Evolutionary conservation across 2,329 filamentous ascomycete genomes (phyloP).

Genomic region (Clarireedia monteithiana): DNA sequence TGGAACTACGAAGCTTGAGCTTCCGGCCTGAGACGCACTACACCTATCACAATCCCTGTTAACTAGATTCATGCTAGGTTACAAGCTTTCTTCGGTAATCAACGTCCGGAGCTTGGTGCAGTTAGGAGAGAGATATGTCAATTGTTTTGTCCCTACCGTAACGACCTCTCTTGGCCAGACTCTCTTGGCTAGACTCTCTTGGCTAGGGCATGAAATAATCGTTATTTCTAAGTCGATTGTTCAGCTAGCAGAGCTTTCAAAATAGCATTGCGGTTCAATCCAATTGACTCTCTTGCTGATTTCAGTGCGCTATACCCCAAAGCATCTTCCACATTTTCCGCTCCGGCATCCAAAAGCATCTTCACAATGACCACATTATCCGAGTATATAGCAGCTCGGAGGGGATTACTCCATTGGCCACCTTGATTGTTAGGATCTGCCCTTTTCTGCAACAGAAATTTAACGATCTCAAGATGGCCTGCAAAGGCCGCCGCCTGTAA

Average conservation of each 20-base stretch:
- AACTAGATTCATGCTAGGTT: too few relatives aligned
- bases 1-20: too few relatives aligned
- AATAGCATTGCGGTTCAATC: neutral
- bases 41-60: too few relatives aligned
- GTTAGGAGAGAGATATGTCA: too few relatives aligned
- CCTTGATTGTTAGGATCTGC: neutral
- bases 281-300: neutral
- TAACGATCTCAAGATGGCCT: neutral
- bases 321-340: conserved; percentile 7
- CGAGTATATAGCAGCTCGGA: neutral
- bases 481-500: neutral
- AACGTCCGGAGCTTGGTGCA: too few relatives aligned
- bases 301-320: conserved; percentile 9
- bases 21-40: too few relatives aligned
- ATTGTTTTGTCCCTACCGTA: too few relatives aligned
- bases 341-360: conserved; percentile 1
- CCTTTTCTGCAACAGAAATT: neutral
- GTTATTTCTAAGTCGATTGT: neutral
- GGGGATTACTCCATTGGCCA: neutral
- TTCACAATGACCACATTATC: neutral
- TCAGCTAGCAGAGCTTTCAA: neutral
- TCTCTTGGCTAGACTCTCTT: neutral
- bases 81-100: too few relatives aligned
- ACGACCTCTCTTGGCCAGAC: too few relatives aligned
- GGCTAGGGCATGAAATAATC: neutral